A percentile compares a stretch with the other conserved stretches of the same genome.
phyloP scores from a whole-genome alignment of 495 filamentous ascomycete species.

The Chlorociboria aeruginascens region DNA sequence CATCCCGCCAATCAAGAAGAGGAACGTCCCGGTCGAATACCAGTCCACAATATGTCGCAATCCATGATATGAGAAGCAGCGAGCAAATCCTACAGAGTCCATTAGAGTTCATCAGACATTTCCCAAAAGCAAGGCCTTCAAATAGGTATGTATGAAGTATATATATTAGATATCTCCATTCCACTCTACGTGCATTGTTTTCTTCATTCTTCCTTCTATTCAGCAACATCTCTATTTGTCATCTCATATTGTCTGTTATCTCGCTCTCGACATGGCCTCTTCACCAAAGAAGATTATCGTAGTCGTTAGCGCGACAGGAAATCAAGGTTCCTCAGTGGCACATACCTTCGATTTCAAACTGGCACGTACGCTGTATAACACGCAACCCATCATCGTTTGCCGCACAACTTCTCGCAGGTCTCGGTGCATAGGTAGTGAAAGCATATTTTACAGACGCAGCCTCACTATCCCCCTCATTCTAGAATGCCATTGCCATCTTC shows the following conservation, averaged over 20 bases:
- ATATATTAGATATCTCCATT: background rate
- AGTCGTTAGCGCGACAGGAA: constrained; percentile 12
- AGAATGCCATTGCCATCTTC: constrained; percentile 37
- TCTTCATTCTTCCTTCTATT: background rate
- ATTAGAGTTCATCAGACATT: too few relatives aligned
- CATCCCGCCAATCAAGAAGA: background rate
- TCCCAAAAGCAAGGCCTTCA: too few relatives aligned
- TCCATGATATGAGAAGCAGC: background rate
- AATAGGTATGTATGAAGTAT: too few relatives aligned
- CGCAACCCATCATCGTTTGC: constrained; percentile 28
- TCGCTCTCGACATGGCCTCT: constrained; percentile 2
- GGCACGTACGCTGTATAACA: constrained; percentile 31
- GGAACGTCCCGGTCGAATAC: background rate
- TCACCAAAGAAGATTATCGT: constrained; percentile 7
- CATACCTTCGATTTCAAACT: constrained; percentile 23
- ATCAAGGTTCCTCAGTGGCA: constrained; percentile 34
- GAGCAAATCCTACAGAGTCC: too few relatives aligned
- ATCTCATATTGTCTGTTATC: background rate
- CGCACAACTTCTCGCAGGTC: constrained; percentile 23
- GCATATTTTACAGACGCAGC: constrained; percentile 32
- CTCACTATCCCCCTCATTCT: constrained; percentile 33
- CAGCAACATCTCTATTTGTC: background rate
- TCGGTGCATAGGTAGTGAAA: constrained; percentile 36
- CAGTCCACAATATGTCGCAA: background rate
- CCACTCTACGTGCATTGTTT: background rate